phyloP scores from a whole-genome alignment of 2,329 filamentous ascomycete species.

The Phoma sp. region DNA sequence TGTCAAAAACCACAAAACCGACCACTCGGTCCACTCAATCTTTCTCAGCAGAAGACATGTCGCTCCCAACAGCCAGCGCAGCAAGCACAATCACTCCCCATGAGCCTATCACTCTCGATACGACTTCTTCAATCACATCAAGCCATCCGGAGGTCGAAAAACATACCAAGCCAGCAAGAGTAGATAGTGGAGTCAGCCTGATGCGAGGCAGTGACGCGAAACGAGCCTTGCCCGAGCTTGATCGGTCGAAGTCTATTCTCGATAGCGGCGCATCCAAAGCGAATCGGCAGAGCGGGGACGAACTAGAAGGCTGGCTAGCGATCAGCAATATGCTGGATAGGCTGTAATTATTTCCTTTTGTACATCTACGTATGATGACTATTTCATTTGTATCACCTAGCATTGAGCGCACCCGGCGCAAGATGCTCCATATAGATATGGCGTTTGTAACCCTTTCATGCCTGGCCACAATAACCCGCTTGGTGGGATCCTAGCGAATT shows the following conservation, averaged over 20 bases:
- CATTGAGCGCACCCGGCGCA: background rate
- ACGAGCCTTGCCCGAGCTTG: background rate
- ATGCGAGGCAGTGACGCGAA: background rate
- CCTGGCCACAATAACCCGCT: slow-evolving; percentile 2
- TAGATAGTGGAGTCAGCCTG: slow-evolving; percentile 8
- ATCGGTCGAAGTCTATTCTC: background rate
- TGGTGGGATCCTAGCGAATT: slow-evolving; percentile 1
- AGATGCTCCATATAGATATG: slow-evolving; percentile 1
- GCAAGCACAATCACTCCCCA: background rate
- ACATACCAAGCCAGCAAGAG: background rate
- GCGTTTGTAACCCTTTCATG: slow-evolving; percentile 1
- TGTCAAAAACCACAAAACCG: no score
- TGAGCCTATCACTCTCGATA: background rate
- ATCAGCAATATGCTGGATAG: slow-evolving; percentile 12
- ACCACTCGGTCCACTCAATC: no score
- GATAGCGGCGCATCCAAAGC: background rate
- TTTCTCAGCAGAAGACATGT: no score
- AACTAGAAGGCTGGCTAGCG: slow-evolving; percentile 12
- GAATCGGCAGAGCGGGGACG: slow-evolving; percentile 9
- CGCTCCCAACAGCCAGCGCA: background rate
- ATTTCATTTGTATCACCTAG: no score
- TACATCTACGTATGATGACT: no score
- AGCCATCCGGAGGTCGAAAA: background rate
- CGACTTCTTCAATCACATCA: background rate
- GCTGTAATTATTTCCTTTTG: background rate